phyloP scores from a whole-genome alignment of 345 rosid species.

The Geranium rotundifolium region DNA sequence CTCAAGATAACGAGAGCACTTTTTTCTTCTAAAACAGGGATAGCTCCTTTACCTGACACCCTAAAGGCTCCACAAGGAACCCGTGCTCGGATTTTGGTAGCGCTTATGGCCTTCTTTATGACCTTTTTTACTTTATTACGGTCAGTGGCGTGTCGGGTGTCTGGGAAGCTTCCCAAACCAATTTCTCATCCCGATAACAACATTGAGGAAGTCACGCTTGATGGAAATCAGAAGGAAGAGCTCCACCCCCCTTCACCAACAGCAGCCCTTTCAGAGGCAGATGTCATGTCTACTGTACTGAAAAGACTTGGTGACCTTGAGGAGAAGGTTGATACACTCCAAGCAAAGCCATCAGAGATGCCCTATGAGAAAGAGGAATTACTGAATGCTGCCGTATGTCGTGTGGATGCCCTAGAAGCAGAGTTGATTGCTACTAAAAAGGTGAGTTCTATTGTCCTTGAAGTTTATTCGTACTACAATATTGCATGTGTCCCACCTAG shows the following conservation, averaged over 20 bases:
- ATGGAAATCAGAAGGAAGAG: constrained; percentile 31
- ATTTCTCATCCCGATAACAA: constrained; percentile 22
- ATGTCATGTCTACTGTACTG: constrained; percentile 53
- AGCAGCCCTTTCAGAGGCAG: constrained; percentile 39
- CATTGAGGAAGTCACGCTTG: constrained; percentile 22
- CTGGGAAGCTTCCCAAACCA: constrained; percentile 35
- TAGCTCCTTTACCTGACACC: constrained; percentile 22
- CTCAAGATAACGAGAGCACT: neutral
- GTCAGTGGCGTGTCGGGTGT: constrained; percentile 29
- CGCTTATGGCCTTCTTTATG: constrained; percentile 52
- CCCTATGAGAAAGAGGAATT: constrained; percentile 94
- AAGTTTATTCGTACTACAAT: neutral
- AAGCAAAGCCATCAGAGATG: constrained; percentile 89
- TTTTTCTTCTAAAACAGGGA: constrained; percentile 29
- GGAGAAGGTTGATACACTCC: constrained; percentile 74
- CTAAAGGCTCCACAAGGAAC: constrained; percentile 45
- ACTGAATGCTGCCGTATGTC: constrained; percentile 92
- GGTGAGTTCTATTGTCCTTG: constrained; percentile 23
- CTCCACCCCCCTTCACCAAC: constrained; percentile 48
- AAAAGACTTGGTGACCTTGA: constrained; percentile 82
- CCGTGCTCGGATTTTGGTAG: constrained; percentile 30
- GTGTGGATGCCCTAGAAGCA: constrained; percentile 96
- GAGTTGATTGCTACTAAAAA: constrained; percentile 96
- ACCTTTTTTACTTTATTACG: constrained; percentile 45
- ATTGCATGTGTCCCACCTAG: neutral